Base-by-base conservation (phyloP, 768 basidiomycete genomes). In the Cubamyces lactineus region DNA sequence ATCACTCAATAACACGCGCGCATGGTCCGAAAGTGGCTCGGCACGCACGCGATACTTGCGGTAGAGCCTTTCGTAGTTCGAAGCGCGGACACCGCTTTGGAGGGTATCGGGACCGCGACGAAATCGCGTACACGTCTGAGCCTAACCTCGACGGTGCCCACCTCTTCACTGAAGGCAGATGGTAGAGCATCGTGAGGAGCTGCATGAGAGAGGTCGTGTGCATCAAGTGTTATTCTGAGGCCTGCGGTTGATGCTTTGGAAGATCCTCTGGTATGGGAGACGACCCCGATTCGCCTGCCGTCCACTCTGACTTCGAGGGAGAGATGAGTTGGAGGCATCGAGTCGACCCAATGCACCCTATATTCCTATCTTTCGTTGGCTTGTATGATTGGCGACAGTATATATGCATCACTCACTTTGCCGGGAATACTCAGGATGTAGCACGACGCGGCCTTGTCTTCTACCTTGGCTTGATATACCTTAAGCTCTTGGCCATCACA, bases 341-440 rank as follows among this genome's bases (percentile, higher is more conserved):
- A 60, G 49, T 64, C 63, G 3, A 64, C 38, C 67, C 67, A 68
- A 38, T 64, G 55, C 0, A 66, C 63, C 39, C n/a, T 51, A 13
- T 62, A 64, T 5, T 60, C 56, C 66, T 67, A 24, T 13, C 1
- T 3, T 13, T 5, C 15, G 0, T 47, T 17, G 23, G 15, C 38
- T n/a, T 2, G 23, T 15, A 16, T 21, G 12, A 5, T 19, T 16
- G 2, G 11, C 5, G 4, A 0, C n/a, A 12, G 23, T 28, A 47
- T 6, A 8, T 11, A 8, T 8, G 39, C 19, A 0, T 1, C 2
- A 53, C 68, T 19, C 6, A 67, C 68, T 53, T 62, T 66, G 1
- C 68, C 66, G 2, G 49, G 53, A 24, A 66, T 64, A 30, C 57
- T 59, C 2, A 54, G 49, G 24, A 69, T 51, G 45, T 67, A 69